Conservation (phyloP, 495 filamentous ascomycete genomes). For the Oidiodendron maius region DNA sequence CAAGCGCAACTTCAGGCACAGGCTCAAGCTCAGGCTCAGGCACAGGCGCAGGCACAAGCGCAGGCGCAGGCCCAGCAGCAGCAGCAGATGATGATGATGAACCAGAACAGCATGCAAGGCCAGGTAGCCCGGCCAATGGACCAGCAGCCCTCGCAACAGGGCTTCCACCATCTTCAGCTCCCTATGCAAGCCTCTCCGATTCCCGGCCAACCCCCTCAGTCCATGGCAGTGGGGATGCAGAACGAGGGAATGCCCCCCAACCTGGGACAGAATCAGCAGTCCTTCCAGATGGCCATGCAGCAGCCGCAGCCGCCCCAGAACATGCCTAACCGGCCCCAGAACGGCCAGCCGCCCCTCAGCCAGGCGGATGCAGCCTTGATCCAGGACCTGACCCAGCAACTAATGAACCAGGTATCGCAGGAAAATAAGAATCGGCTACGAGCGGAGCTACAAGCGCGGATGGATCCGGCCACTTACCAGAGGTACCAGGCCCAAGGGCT, state of each 20-base stretch:
- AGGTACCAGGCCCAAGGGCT: conserved; percentile 26
- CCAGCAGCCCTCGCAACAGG: conserved; percentile 30
- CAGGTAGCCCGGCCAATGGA: conserved; percentile 28
- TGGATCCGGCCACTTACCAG: conserved; percentile 25
- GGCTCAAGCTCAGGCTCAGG: conserved; percentile 23
- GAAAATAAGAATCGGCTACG: conserved; percentile 28
- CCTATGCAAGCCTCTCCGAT: conserved; percentile 42
- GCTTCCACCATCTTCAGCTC: conserved; percentile 41
- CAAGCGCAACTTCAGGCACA: conserved; percentile 32
- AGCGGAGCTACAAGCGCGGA: conserved; percentile 23
- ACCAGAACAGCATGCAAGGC: conserved; percentile 33
- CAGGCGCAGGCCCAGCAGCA: conserved; percentile 16
- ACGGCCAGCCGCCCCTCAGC: conserved; percentile 2
- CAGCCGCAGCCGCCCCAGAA: conserved; percentile 18
- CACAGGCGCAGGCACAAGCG: conserved; percentile 34
- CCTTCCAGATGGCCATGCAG: conserved; percentile 14
- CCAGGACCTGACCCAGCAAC: conserved; percentile 9
- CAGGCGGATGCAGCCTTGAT: conserved; percentile 13
- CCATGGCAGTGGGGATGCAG: conserved; percentile 19
- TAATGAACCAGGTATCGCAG: conserved; percentile 24
- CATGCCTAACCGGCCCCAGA: conserved; percentile 6
- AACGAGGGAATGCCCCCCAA: conserved; percentile 19
- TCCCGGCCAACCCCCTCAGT: conserved; percentile 22
- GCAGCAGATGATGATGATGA: conserved; percentile 37
- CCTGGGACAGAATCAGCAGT: conserved; percentile 24